phyloP scores from a whole-genome alignment of 331 rosid species.

The Quercus phellos region DNA sequence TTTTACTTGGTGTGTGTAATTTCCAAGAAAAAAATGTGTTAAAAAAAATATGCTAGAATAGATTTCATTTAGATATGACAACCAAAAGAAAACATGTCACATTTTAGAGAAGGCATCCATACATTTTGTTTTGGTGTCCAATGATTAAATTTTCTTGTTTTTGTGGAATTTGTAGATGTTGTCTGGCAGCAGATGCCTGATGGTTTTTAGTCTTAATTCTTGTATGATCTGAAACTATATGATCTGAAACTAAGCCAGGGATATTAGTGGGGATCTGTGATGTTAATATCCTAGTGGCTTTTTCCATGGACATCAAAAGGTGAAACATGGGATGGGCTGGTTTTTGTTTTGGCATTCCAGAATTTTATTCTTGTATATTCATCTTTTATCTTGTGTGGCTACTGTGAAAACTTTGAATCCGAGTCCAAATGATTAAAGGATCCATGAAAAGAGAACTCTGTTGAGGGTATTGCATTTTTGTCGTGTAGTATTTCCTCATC shows the following conservation, averaged over 20 bases:
- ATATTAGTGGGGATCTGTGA: not conserved
- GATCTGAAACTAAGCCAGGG: not conserved
- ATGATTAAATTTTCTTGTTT: not conserved
- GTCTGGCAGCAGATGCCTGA: not conserved
- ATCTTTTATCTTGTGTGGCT: not conserved
- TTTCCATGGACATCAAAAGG: not conserved
- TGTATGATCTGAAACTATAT: not conserved
- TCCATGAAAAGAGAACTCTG: not conserved
- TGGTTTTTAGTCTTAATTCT: not conserved
- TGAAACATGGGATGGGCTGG: not conserved
- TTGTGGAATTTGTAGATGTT: not conserved
- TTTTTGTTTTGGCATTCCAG: not conserved
- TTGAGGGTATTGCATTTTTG: not conserved
- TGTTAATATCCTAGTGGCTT: not conserved
- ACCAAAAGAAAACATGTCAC: not conserved
- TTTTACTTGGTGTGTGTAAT: too few species aligned
- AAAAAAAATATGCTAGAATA: not conserved
- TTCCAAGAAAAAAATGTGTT: too few species aligned
- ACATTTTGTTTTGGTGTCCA: not conserved
- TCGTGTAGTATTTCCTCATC: not conserved
- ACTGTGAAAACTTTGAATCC: not conserved
- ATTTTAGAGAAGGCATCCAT: not conserved
- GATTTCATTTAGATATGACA: not conserved
- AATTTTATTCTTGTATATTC: not conserved
- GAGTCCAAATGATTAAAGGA: not conserved